Evolutionary conservation across 371 early-diverging fungal genomes (phyloP).

Genomic region (Rhizopus arrhizus): DNA sequence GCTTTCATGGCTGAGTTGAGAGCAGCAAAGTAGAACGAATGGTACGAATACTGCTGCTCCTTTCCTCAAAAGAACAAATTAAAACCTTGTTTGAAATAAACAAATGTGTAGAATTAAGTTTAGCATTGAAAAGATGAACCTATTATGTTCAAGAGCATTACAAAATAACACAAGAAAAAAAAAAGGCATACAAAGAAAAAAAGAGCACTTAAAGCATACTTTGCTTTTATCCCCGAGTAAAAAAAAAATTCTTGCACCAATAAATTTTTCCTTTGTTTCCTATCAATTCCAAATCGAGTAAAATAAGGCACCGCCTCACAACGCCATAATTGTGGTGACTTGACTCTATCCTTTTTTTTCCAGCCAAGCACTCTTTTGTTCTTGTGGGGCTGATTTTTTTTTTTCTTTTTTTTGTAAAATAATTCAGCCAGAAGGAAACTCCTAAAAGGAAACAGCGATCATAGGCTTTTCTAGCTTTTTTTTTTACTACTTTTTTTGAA

Average conservation of each 20-base stretch:
- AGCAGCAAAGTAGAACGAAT: no score
- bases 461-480: not conserved
- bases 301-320: slow-evolving; percentile 6
- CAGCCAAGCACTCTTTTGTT: not conserved
- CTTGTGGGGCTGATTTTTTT: not conserved
- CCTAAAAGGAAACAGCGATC: not conserved
- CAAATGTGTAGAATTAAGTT: no score
- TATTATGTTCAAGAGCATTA: no score
- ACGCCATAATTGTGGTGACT: not conserved
- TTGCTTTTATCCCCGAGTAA: no score
- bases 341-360: not conserved
- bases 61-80: no score
- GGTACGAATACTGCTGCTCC: no score
- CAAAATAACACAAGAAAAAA: no score
- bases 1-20: no score
- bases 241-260: not conserved
- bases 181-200: no score
- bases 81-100: no score
- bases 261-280: not conserved
- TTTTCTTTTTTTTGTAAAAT: not conserved
- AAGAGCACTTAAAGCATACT: no score
- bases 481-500: not conserved
- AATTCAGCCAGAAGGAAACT: not conserved
- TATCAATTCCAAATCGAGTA: not conserved
- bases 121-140: no score